Base-by-base conservation (phyloP, 257 asterid genomes). In the Galeopsis tetrahit region DNA sequence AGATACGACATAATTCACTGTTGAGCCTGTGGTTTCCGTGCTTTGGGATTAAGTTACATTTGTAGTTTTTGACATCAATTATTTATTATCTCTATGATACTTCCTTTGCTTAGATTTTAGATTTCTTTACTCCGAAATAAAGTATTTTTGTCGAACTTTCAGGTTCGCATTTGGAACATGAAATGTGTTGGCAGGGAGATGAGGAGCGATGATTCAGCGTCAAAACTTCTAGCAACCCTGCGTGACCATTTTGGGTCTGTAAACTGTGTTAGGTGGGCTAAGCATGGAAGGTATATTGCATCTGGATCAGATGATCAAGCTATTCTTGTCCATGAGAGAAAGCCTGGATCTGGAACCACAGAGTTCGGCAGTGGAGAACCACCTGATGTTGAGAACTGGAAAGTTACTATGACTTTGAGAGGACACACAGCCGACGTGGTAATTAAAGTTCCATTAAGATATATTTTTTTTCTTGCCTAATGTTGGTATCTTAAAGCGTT, bases 371-470 rank as follows among this genome's bases (percentile, higher is more conserved):
- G 98, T 57, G 97, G 98, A 72, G 99, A 95, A 85, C 96, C 98
- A 49, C 96, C 99, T 14, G 98, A 95, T 88, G 73, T 92, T 17
- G 99, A 95, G 86, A 95, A 95, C 77, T 95, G 98, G 99, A 95
- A 95, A 87, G 92, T 86, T 81, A 70, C 92, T 72, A 85, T 94
- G 88, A 91, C 99, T 69, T 77, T 94, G 86, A 87, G 99, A 80
- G 99, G 99, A 69, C 99, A 94, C 92, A 91, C 98, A 36, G 98
- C 99, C 0, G 99, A 94, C 42, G 99, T 94, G 99, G 99, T 94
- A 94, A 89, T 85, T 60, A 15, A 59, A 75, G 10, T 61, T 63
- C 66, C 31, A 33, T 71, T 10, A 33, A 65, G 57, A 73, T 67
- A 21, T 59, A 52, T 8, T 4, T 7, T 28, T 33, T 34, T 31